Conservation (phyloP, 805 yeast genomes). For the Sporopachydermia lactativora region DNA sequence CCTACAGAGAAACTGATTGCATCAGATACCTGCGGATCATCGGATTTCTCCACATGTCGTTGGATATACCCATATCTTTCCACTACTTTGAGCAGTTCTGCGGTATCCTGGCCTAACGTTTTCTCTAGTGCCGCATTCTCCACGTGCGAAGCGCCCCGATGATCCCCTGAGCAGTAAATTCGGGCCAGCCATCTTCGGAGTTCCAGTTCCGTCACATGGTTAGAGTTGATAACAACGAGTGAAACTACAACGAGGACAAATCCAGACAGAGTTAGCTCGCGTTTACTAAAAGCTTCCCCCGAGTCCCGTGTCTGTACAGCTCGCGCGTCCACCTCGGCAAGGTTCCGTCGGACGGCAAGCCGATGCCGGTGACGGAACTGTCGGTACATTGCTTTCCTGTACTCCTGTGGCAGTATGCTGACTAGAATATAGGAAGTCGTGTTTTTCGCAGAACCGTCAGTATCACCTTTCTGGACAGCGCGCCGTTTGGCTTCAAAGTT, state of each 20-base stretch:
- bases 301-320: neutral
- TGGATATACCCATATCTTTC: neutral
- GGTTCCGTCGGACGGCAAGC: neutral
- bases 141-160: neutral
- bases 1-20: neutral
- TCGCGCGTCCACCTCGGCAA: neutral
- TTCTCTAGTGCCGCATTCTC: conserved; percentile 1
- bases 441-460: neutral
- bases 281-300: neutral
- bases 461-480: neutral
- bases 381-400: neutral
- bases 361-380: neutral
- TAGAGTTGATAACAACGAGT: neutral
- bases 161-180: conserved; percentile 1
- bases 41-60: neutral
- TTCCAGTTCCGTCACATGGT: neutral
- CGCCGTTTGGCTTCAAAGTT: neutral
- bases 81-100: neutral
- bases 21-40: neutral
- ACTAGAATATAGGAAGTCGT: neutral
- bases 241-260: neutral
- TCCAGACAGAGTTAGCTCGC: neutral
- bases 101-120: neutral
- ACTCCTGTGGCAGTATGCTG: neutral
- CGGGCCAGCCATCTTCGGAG: neutral